A percentile compares a stretch with the other conserved stretches of the same genome.
Conservation (phyloP, 2,329 filamentous ascomycete genomes). For the Botrytis fragariae region DNA sequence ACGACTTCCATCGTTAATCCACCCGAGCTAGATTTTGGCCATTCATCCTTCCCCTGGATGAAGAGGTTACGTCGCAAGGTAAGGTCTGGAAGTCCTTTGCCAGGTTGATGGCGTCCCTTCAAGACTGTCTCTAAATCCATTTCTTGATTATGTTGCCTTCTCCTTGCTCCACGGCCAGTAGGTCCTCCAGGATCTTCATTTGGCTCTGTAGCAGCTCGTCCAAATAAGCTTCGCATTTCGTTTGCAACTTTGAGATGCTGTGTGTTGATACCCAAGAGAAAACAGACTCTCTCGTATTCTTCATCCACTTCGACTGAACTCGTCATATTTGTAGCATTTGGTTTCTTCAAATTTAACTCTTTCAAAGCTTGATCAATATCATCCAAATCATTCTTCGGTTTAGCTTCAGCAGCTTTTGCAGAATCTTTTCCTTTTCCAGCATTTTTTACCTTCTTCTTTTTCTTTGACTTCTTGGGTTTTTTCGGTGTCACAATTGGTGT, state of each 20-base stretch:
- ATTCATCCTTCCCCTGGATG: slow-evolving; percentile 69
- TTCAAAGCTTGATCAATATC: slow-evolving; percentile 66
- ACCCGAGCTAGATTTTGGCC: slow-evolving; percentile 68
- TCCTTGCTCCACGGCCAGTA: slow-evolving; percentile 40
- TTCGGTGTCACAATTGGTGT: slow-evolving; percentile 31
- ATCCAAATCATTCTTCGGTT: slow-evolving; percentile 46
- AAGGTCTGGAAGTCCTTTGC: slow-evolving; percentile 56
- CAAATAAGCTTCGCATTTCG: slow-evolving; percentile 81
- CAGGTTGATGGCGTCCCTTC: slow-evolving; percentile 46
- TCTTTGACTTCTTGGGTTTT: slow-evolving; percentile 58
- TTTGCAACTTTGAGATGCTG: slow-evolving; percentile 81
- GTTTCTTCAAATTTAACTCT: slow-evolving; percentile 50
- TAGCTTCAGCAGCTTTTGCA: slow-evolving; percentile 28
- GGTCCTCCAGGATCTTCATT: slow-evolving; percentile 47
- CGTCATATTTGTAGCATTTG: slow-evolving; percentile 25
- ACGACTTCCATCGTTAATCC: slow-evolving; percentile 78
- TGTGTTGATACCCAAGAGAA: slow-evolving; percentile 61
- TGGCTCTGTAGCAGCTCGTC: slow-evolving; percentile 58
- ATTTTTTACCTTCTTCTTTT: slow-evolving; percentile 42
- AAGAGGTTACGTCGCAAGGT: slow-evolving; percentile 63
- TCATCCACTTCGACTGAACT: slow-evolving; percentile 31
- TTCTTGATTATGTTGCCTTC: slow-evolving; percentile 45
- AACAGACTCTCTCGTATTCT: slow-evolving; percentile 47
- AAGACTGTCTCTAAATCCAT: slow-evolving; percentile 42
- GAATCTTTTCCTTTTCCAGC: slow-evolving; percentile 23